A percentile compares a stretch with the other conserved stretches of the same genome.
phyloP scores from a whole-genome alignment of 768 basidiomycete species.

The Naganishia vishniacii region DNA sequence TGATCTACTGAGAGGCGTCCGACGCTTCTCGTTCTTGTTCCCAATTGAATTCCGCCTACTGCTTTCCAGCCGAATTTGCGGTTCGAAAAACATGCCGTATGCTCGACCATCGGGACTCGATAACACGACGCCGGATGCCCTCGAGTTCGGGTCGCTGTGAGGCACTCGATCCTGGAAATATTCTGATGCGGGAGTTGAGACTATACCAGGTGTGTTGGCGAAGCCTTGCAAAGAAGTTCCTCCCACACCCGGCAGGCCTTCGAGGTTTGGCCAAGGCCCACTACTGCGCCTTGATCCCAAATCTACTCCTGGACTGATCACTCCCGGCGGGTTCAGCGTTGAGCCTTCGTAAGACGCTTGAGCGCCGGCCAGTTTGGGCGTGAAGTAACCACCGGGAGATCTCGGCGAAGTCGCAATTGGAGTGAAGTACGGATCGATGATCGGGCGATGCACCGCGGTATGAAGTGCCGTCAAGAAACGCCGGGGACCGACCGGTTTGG shows the following conservation, averaged over 20 bases:
- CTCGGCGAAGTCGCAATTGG: conserved; percentile 92
- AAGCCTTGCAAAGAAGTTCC: conserved; percentile 1
- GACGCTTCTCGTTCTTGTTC: conserved; percentile 17
- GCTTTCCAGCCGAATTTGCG: conserved; percentile 41
- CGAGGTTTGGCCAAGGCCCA: conserved; percentile 11
- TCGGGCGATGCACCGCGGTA: conserved; percentile 77
- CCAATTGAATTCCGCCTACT: conserved; percentile 9
- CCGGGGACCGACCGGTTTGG: conserved; percentile 92
- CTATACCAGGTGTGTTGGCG: conserved; percentile 9
- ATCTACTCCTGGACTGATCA: conserved; percentile 10
- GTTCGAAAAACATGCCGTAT: conserved; percentile 93
- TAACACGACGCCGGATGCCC: conserved; percentile 13
- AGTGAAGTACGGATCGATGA: conserved; percentile 81
- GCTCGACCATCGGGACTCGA: conserved; percentile 81
- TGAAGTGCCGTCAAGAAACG: conserved; percentile 86
- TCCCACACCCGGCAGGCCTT: neutral
- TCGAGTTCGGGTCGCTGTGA: conserved; percentile 1
- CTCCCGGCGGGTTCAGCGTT: neutral
- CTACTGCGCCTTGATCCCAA: conserved; percentile 1
- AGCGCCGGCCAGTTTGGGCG: conserved; percentile 2
- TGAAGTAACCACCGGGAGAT: conserved; percentile 60
- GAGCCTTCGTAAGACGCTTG: neutral
- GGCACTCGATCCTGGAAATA: conserved; percentile 9
- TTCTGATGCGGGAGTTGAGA: conserved; percentile 9
- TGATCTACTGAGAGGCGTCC: conserved; percentile 10